phyloP scores from a whole-genome alignment of 371 early-diverging fungal genomes.

The Coelomomyces lativittatus region DNA sequence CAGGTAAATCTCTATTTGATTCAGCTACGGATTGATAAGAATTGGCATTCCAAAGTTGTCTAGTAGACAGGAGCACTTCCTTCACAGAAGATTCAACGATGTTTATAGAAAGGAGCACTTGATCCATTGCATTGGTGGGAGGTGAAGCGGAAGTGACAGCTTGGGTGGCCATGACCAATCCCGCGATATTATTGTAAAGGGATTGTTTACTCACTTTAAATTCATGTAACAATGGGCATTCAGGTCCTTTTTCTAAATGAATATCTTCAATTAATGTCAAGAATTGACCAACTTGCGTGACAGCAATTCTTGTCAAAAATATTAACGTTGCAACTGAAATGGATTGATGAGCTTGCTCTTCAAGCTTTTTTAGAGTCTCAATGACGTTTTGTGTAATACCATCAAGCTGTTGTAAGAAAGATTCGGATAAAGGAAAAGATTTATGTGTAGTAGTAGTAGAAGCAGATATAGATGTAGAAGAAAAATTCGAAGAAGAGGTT shows the following conservation, averaged over 20 bases:
- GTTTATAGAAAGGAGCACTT: constrained; percentile 8
- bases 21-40: no score
- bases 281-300: constrained; percentile 19
- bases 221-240: constrained; percentile 4
- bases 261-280: constrained; percentile 23
- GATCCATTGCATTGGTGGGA: constrained; percentile 9
- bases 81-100: constrained; percentile 9
- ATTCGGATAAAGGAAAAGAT: no score
- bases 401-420: not conserved
- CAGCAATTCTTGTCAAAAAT: constrained; percentile 7
- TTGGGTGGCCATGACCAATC: constrained; percentile 9
- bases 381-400: constrained; percentile 6
- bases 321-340: not conserved
- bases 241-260: constrained; percentile 1
- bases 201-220: constrained; percentile 2
- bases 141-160: constrained; percentile 10
- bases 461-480: no score
- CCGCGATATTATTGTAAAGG: constrained; percentile 6
- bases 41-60: constrained; percentile 10
- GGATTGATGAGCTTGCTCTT: not conserved
- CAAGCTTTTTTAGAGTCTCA: not conserved
- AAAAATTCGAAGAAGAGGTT: no score
- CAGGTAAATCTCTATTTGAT: no score
- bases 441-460: no score
- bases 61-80: constrained; percentile 11